A percentile compares a stretch with the other conserved stretches of the same genome.
These are phyloP conservation scores for Alternaria sp. DNA, from an alignment of 2,329 filamentous ascomycete genomes.

Conservation along the genomic window DNA sequence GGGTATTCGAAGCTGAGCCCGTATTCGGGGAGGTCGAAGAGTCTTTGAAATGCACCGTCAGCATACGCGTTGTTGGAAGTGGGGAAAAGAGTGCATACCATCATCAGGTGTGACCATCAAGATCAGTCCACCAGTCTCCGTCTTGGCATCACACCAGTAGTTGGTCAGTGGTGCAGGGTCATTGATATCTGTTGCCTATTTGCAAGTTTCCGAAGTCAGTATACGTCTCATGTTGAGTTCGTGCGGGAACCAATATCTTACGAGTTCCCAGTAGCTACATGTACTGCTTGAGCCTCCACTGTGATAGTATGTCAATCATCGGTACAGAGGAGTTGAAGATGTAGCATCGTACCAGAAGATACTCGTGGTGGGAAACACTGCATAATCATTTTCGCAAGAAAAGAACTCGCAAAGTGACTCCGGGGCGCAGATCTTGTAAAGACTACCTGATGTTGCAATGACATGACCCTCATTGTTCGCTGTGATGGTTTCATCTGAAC, in stretches of 20 bases:
- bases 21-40: not conserved
- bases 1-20: not conserved
- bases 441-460: constrained; percentile 16
- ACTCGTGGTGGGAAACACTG: constrained; percentile 3
- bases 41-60: constrained; percentile 1
- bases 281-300: constrained; percentile 16
- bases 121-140: constrained; percentile 15
- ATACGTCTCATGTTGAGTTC: not conserved
- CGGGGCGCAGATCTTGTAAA: constrained; percentile 17
- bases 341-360: constrained; percentile 13
- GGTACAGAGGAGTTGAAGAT: not conserved
- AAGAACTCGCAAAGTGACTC: constrained; percentile 18
- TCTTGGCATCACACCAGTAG: constrained; percentile 25
- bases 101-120: constrained; percentile 19
- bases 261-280: constrained; percentile 19
- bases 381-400: constrained; percentile 16
- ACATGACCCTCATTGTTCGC: constrained; percentile 15
- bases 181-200: constrained; percentile 14
- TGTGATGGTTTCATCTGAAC: constrained; percentile 20
- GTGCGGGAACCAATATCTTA: not conserved
- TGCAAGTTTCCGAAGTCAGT: not conserved
- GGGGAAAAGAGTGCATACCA: not conserved
- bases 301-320: not conserved
- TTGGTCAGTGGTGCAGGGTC: constrained; percentile 21
- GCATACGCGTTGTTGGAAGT: not conserved